Base-by-base conservation (phyloP, 2,329 filamentous ascomycete genomes). In the Fusarium clavum region DNA sequence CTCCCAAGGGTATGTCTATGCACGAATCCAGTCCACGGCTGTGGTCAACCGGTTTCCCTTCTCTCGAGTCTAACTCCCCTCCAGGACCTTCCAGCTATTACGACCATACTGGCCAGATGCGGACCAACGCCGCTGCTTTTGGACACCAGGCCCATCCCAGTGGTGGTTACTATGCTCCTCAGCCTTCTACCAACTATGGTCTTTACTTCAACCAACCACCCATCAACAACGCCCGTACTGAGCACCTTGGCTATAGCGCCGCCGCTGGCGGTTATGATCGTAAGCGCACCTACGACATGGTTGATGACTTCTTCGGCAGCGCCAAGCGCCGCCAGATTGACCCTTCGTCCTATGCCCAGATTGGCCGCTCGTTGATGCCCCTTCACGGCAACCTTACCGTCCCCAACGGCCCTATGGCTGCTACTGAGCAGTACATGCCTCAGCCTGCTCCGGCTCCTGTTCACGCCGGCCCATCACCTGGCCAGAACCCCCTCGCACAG, bases 301-400 rank as follows among this genome's bases (percentile, higher is more conserved):
- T 98, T 64, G 95, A 97, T 77, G 94, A 97, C 79, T 97, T 98
- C 83, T 97, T 98, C 73, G 93, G 92, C 72, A 94, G 93, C 78
- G 90, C 94, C 73, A 98, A 98, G 86, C 93, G 94, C 75, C 92
- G 94, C 77, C 90, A 94, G 75, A 92, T 98, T 72, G 94, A 98
- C 78, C 92, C 94, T 5, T 87, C 87, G 57, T 96, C 92, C n/a
- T 98, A 98, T 81, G 87, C 92, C 61, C 93, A 97, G 77, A 94
- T 99, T 70, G 94, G 94, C 73, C 93, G 96, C 78, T 92, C 94
- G 67, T 87, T 99, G 64, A 88, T 95, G 79, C 92, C 92, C 67
- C 87, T 97, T 14, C 93, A 96, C 78, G 89, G 89, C 56, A 85
- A 92, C 81, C 90, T 87, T 77, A 89, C 81, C 78, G 85, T 92